phyloP scores from a whole-genome alignment of 805 yeast species.

The Spathaspora passalidarum region DNA sequence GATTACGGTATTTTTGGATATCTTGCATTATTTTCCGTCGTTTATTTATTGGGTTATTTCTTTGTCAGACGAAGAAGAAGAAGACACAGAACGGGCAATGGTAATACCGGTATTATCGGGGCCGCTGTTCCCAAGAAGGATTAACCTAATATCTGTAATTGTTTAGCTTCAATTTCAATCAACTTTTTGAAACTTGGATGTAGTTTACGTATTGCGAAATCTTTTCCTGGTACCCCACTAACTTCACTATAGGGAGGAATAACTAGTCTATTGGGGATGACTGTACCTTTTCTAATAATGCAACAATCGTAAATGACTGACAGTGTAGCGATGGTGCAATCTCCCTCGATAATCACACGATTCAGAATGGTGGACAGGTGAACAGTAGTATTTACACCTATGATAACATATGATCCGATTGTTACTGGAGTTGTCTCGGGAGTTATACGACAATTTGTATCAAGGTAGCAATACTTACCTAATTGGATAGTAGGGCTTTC shows the following conservation, averaged over 20 bases:
- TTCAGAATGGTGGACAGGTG: conserved; percentile 44
- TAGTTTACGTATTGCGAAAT: conserved; percentile 23
- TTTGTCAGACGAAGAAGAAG: conserved; percentile 1
- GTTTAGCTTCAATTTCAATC: conserved; percentile 36
- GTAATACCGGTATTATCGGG: conserved; percentile 20
- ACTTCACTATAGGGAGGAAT: conserved; percentile 55
- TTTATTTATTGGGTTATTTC: conserved; percentile 11
- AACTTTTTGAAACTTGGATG: conserved; percentile 30
- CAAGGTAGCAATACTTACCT: conserved; percentile 47
- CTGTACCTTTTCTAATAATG: conserved; percentile 38
- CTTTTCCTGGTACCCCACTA: conserved; percentile 30
- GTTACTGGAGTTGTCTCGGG: conserved; percentile 13
- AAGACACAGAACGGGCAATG: conserved; percentile 3
- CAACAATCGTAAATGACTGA: conserved; percentile 52
- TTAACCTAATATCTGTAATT: conserved; percentile 18
- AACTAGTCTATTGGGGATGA: conserved; percentile 39
- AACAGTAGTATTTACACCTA: conserved; percentile 35
- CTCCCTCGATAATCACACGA: conserved; percentile 45
- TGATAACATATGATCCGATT: conserved; percentile 47
- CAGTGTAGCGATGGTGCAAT: conserved; percentile 34
- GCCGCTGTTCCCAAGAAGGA: conserved; percentile 18
- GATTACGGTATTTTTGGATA: conserved; percentile 45
- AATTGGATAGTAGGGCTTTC: conserved; percentile 29
- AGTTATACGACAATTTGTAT: conserved; percentile 19
- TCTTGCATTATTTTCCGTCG: conserved; percentile 13